Evolutionary conservation across 2,329 filamentous ascomycete genomes (phyloP), one percentile per base, ranked within the genome.

Genomic region (Sphaerulina musiva): DNA sequence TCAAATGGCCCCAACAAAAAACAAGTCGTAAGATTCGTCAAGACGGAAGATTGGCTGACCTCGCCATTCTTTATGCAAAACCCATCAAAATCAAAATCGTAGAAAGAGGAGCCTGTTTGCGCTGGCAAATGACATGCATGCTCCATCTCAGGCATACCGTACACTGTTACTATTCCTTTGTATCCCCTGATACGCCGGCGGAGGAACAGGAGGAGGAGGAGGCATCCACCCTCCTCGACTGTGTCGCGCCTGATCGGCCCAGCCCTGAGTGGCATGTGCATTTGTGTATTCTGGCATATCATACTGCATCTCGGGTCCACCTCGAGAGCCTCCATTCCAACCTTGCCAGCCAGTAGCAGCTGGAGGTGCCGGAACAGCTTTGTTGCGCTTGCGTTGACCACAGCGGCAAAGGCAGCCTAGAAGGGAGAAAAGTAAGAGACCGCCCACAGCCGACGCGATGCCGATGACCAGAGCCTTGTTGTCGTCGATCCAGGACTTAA

Each of bases 391-490:
- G 40, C 74, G 70, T 38, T 76, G 72, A 39, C 78, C 74, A 63
- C 77, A 82, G 43, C 79, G 79, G 56, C 78, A 72, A 63, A 84
- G 78, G 72, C 89, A 95, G 66, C 79, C 79, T 9, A 85, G 61
- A 48, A 96, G 74, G 34, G 79, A 77, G 44, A 95, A 69, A 14
- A 95, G 66, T 5, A 95, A 64, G 5, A 96, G 75, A 6, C 80
- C 82, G 46, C 89, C 92, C 12, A 95, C 76, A 9, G 83, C 86
- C 45, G 77, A 76, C 4, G 80, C 81, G 9, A 97, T 75, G 23
- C 87, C 90, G 59, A 97, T 95, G 60, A 95, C 86, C 58, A 97
- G 81, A 49, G 80, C 74, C 71, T 87, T 87, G 74, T 97, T 84
- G 60, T 84, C 73, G 26, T 80, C 73, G 69, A 97, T 84, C 86